These are phyloP conservation scores for Solanum verrucosum DNA, from an alignment of 257 asterid genomes.

Conservation along the genomic window DNA sequence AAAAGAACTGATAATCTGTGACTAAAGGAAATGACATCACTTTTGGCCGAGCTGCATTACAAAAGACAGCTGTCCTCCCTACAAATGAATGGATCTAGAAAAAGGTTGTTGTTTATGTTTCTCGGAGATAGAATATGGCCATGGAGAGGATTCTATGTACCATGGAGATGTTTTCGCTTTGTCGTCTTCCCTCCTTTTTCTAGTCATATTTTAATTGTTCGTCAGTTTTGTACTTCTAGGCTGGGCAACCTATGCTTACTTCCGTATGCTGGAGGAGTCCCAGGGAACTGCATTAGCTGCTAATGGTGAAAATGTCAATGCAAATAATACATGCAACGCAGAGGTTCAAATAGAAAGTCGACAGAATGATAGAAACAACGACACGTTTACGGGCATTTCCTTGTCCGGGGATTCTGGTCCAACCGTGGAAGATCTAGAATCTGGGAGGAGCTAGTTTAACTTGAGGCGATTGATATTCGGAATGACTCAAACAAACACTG, in stretches of 20 bases:
- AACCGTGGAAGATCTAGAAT: conserved; percentile 40
- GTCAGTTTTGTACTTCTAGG: conserved; percentile 25
- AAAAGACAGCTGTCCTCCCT: neutral
- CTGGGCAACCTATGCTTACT: conserved; percentile 54
- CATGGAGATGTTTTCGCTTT: neutral
- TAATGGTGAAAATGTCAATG: neutral
- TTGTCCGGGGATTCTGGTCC: conserved; percentile 9
- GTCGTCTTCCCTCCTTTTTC: neutral
- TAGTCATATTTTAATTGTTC: neutral
- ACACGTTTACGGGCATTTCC: conserved; percentile 1
- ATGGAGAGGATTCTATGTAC: neutral
- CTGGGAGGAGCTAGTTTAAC: conserved; percentile 29
- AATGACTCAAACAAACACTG: neutral
- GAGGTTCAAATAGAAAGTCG: conserved; percentile 25
- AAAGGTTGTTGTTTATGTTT: neutral
- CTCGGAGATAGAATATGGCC: neutral
- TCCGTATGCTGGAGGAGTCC: conserved; percentile 42
- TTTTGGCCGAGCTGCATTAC: neutral
- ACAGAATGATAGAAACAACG: conserved; percentile 19
- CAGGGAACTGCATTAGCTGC: neutral
- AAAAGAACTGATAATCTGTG: neutral
- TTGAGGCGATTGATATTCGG: neutral
- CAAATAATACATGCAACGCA: conserved; percentile 3
- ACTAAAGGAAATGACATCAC: neutral
- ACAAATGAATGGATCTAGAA: neutral